Base-by-base conservation (phyloP, 2,329 filamentous ascomycete species). In the Colletotrichum tanaceti region DNA sequence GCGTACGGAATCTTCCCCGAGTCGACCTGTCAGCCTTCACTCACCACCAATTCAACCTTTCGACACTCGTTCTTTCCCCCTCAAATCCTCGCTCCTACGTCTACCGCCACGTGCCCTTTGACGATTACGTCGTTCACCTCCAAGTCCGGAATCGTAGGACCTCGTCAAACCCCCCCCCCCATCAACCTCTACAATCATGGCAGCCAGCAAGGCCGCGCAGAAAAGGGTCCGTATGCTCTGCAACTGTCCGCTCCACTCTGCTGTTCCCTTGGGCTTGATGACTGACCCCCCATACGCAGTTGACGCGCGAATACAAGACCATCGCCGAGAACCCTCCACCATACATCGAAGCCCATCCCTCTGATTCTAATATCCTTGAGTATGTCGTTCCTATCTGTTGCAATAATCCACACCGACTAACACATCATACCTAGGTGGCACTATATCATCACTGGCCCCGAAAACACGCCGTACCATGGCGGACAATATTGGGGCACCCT, bases 401-500 rank as follows among this genome's bases (percentile, higher is more conserved):
- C 24, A 24, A 6, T 32, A 24, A 6, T 32, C 49, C 5, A 7
- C 7, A 11, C 14, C 24, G 24, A 18, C 71, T 73, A 44, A 74
- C 60, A n/a, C 20, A 38, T 20, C 58, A 41, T 75, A 35, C 32
- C 32, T 35, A 92, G 91, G 82, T 97, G 93, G 93, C 93, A 97
- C 82, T 97, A 97, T 82, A 93, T 98, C 77, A 92, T 98, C 73
- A 98, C 94, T 44, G 96, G 96, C 2, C 95, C 96, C 41, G 94
- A 97, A 70, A 89, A 94, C 69, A 99, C 96, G 0, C 95, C 96
- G 2, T 99, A 99, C 79, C 89, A 97, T 75, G 90, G 91, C 76
- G 96, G 96, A 53, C 96, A 99, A 80, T 99, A 98, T 84, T 99
- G 96, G 96, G 96, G 96, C 55, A 98, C 95, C 1, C 86, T 99